A percentile compares a stretch with the other conserved stretches of the same genome.
These are phyloP conservation scores for Murraya koenigii DNA, from an alignment of 345 rosid genomes.

Conservation along the genomic window DNA sequence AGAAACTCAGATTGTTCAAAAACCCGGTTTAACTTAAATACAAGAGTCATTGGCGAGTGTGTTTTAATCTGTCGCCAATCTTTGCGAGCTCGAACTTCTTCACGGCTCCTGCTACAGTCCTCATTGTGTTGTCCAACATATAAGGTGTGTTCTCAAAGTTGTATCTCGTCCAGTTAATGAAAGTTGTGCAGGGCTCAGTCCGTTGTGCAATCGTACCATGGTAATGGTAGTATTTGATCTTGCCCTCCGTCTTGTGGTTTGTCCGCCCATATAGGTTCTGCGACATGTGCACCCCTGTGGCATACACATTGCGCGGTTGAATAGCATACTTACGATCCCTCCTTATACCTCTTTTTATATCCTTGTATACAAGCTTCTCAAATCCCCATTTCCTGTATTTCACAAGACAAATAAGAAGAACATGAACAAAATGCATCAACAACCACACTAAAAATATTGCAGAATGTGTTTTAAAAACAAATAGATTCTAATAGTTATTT, in stretches of 20 bases:
- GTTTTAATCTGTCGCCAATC: conserved; percentile 59
- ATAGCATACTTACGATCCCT: conserved; percentile 82
- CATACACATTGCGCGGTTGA: conserved; percentile 70
- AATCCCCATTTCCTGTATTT: conserved; percentile 84
- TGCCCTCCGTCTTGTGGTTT: conserved; percentile 53
- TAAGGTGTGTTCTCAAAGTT: conserved; percentile 61
- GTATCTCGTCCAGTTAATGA: conserved; percentile 42
- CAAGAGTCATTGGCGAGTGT: conserved; percentile 55
- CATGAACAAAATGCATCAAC: background rate
- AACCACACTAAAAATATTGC: no score
- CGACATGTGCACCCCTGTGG: conserved; percentile 89
- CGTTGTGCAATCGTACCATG: conserved; percentile 80
- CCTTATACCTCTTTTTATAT: conserved; percentile 67
- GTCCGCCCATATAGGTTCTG: conserved; percentile 70
- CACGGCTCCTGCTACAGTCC: conserved; percentile 45
- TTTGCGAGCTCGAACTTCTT: conserved; percentile 69
- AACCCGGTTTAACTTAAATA: background rate
- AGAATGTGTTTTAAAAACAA: background rate
- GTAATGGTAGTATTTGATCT: conserved; percentile 76
- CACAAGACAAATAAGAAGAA: background rate
- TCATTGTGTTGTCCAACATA: conserved; percentile 62
- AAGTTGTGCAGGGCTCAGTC: conserved; percentile 65
- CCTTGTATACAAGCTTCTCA: conserved; percentile 84
- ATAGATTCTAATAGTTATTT: background rate
- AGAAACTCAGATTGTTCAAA: background rate